These are phyloP conservation scores for Carex cristatella DNA, from an alignment of 176 grass and related monocot genomes.

Conservation along the genomic window DNA sequence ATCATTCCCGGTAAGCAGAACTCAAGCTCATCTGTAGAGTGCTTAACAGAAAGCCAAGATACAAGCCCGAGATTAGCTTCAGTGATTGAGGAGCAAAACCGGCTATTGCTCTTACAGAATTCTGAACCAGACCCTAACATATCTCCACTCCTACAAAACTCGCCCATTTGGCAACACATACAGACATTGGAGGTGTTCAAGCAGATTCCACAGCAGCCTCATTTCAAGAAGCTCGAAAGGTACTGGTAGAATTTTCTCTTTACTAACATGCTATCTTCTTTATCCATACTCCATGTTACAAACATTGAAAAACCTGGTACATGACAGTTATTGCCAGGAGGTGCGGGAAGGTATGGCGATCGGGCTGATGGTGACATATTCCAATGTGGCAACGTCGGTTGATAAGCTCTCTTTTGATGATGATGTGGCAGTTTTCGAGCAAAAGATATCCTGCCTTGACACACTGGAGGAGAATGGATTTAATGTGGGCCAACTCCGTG, in stretches of 20 bases:
- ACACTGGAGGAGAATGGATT: slow-evolving; percentile 51
- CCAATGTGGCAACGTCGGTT: slow-evolving; percentile 34
- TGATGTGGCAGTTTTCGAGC: slow-evolving; percentile 7
- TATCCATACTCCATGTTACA: not conserved
- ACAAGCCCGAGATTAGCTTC: slow-evolving; percentile 12
- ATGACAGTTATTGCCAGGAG: not conserved
- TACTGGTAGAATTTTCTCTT: not conserved
- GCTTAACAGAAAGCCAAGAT: not conserved
- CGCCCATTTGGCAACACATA: not conserved
- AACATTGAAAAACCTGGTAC: not conserved
- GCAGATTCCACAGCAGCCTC: not conserved
- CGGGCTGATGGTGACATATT: slow-evolving; percentile 43
- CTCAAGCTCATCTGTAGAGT: slow-evolving; percentile 2
- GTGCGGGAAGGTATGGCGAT: slow-evolving; percentile 48
- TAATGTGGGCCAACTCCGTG: slow-evolving; percentile 25
- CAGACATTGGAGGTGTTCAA: slow-evolving; percentile 10
- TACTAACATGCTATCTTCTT: not conserved
- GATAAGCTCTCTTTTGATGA: slow-evolving; percentile 33
- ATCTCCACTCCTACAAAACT: not conserved
- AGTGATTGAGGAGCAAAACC: not conserved
- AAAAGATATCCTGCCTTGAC: slow-evolving; percentile 32
- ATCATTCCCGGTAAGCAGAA: not conserved
- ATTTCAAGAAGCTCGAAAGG: slow-evolving; percentile 4
- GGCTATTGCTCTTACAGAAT: not conserved
- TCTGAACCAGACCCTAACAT: not conserved